Evolutionary conservation across 495 filamentous ascomycete species (phyloP).

Genomic region (Astrocystis sublimbata): DNA sequence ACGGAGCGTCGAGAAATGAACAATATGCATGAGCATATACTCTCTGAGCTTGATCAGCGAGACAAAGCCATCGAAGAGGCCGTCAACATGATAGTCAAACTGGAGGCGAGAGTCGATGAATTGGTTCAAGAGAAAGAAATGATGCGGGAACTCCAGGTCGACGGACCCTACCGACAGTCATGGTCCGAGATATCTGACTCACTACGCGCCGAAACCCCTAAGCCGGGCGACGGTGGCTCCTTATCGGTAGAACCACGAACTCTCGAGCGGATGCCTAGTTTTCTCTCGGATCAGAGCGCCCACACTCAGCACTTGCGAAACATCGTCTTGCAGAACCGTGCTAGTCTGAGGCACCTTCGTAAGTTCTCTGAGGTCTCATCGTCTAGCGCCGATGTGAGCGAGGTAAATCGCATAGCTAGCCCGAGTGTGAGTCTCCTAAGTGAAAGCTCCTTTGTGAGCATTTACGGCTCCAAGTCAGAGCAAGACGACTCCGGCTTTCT

Average conservation of each 20-base stretch:
- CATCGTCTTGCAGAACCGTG: slow-evolving; percentile 56
- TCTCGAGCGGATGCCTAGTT: slow-evolving; percentile 62
- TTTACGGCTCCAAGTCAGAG: slow-evolving; percentile 54
- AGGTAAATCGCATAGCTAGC: slow-evolving; percentile 49
- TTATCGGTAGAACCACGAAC: slow-evolving; percentile 25
- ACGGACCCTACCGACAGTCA: slow-evolving; percentile 31
- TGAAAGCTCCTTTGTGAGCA: slow-evolving; percentile 74
- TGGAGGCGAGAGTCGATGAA: slow-evolving; percentile 68
- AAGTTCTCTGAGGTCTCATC: slow-evolving; percentile 37
- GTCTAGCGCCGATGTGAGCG: slow-evolving; percentile 37
- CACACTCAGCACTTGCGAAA: slow-evolving; percentile 67
- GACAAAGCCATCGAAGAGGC: slow-evolving; percentile 82
- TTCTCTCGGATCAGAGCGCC: slow-evolving; percentile 61
- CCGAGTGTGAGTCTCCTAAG: slow-evolving; percentile 75
- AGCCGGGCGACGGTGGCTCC: slow-evolving; percentile 20
- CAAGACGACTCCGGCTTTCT: slow-evolving; percentile 22
- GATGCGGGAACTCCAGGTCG: slow-evolving; percentile 39
- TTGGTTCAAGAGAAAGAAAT: slow-evolving; percentile 48
- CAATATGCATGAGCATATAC: slow-evolving; percentile 44
- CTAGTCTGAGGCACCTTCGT: slow-evolving; percentile 44
- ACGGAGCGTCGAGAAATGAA: slow-evolving; percentile 48
- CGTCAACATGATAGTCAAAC: slow-evolving; percentile 71
- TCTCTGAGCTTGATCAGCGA: slow-evolving; percentile 67
- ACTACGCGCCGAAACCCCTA: slow-evolving; percentile 19
- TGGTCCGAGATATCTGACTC: slow-evolving; percentile 14